Conservation (phyloP, 345 rosid genomes). For the Linum tenue region DNA sequence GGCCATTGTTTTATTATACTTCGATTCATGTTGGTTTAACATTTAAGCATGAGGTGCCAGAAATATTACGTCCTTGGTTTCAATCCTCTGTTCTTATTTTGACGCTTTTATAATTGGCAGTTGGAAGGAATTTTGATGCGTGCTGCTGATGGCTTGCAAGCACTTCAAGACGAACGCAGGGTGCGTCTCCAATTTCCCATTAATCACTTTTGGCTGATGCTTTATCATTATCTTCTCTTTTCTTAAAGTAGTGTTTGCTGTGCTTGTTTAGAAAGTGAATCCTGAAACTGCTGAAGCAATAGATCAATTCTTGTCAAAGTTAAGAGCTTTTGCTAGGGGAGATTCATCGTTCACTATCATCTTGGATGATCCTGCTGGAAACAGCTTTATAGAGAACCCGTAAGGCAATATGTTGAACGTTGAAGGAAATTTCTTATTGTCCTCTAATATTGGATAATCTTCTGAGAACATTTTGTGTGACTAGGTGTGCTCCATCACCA, state of each 20-base stretch:
- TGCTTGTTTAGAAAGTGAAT: conserved; percentile 57
- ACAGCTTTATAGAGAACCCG: conserved; percentile 95
- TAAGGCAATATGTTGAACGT: conserved; percentile 27
- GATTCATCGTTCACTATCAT: conserved; percentile 55
- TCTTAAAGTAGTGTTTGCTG: conserved; percentile 9
- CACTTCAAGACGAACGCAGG: conserved; percentile 91
- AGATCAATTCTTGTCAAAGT: conserved; percentile 63
- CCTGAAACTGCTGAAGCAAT: conserved; percentile 86
- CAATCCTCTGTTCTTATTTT: background rate
- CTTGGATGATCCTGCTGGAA: conserved; percentile 92
- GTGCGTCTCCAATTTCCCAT: conserved; percentile 23
- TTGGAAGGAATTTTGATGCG: conserved; percentile 74
- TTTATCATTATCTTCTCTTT: background rate
- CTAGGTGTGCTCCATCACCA: conserved; percentile 75
- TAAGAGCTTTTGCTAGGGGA: conserved; percentile 73
- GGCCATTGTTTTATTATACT: background rate
- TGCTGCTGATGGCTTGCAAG: conserved; percentile 74
- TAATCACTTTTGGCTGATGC: background rate
- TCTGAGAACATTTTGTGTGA: conserved; percentile 1
- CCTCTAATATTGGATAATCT: background rate
- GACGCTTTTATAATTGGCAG: conserved; percentile 23
- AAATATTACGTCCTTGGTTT: background rate
- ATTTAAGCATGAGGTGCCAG: too few species aligned
- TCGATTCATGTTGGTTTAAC: background rate
- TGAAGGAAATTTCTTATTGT: background rate